These are phyloP conservation scores for Termitomyces sp. DNA, from an alignment of 768 basidiomycete genomes.

Conservation along the genomic window DNA sequence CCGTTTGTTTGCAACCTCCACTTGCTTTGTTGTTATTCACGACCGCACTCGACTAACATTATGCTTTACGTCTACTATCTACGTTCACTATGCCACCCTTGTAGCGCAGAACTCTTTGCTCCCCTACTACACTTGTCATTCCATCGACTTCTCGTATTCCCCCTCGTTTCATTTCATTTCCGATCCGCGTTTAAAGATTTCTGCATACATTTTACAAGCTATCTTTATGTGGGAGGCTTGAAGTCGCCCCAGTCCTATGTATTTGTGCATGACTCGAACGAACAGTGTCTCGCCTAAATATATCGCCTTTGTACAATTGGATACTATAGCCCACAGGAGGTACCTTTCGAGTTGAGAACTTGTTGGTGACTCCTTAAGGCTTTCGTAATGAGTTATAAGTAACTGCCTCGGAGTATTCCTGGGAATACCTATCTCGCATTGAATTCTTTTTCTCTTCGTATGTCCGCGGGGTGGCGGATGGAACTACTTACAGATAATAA, in stretches of 20 bases:
- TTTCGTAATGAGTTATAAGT: too few species aligned
- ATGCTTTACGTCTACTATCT: slow-evolving; percentile 20
- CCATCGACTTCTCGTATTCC: slow-evolving; percentile 3
- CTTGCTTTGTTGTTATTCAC: slow-evolving; percentile 13
- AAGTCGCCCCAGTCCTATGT: slow-evolving; percentile 29
- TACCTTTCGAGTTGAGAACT: too few species aligned
- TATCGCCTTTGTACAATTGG: background rate
- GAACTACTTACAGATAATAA: slow-evolving; percentile 4
- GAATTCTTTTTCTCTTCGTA: background rate
- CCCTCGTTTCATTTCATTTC: background rate
- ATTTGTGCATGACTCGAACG: slow-evolving; percentile 27
- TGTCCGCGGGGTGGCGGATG: background rate
- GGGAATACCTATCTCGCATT: background rate
- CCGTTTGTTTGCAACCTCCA: background rate
- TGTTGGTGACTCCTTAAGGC: too few species aligned
- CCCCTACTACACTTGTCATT: slow-evolving; percentile 6
- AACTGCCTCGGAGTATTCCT: too few species aligned
- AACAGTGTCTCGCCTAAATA: slow-evolving; percentile 8
- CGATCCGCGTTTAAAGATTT: slow-evolving; percentile 12
- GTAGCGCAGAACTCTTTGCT: slow-evolving; percentile 14
- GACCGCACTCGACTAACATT: slow-evolving; percentile 19
- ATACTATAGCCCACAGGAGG: too few species aligned
- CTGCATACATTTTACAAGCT: slow-evolving; percentile 20
- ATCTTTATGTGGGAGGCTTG: slow-evolving; percentile 29
- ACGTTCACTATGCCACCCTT: slow-evolving; percentile 24